These are phyloP conservation scores for Penicillium odoratum DNA, from an alignment of 495 filamentous ascomycete species.

Conservation along the genomic window DNA sequence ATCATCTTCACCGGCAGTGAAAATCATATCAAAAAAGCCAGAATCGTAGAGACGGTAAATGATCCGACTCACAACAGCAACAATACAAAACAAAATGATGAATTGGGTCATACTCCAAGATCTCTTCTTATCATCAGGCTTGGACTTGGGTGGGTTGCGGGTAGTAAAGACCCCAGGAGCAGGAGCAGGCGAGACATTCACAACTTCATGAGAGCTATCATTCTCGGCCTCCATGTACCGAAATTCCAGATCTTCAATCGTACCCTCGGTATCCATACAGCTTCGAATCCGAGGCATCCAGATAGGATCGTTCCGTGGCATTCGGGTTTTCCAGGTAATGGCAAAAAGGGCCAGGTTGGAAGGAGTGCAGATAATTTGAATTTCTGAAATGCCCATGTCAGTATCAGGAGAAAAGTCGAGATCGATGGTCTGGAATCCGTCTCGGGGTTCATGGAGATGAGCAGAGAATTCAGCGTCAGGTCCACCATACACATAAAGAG, in stretches of 20 bases:
- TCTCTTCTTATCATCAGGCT: background rate
- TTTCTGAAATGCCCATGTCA: slow-evolving; percentile 19
- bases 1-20: background rate
- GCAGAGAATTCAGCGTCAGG: slow-evolving; percentile 31
- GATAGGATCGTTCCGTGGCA: background rate
- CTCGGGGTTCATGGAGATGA: slow-evolving; percentile 14
- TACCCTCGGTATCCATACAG: background rate
- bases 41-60: background rate
- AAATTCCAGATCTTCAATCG: slow-evolving; percentile 1
- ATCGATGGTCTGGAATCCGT: slow-evolving; percentile 20
- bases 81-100: background rate
- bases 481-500: slow-evolving; percentile 34
- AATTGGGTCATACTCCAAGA: background rate
- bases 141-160: background rate
- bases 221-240: slow-evolving; percentile 1
- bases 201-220: background rate
- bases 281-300: slow-evolving; percentile 33
- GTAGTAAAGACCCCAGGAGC: background rate
- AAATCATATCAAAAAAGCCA: background rate
- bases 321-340: slow-evolving; percentile 28
- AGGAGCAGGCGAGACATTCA: background rate
- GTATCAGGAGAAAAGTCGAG: slow-evolving; percentile 9
- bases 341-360: slow-evolving; percentile 28
- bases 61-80: background rate
- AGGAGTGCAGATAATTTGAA: slow-evolving; percentile 31